phyloP scores from a whole-genome alignment of 805 yeast genomes.

The Starmerella apicola region DNA sequence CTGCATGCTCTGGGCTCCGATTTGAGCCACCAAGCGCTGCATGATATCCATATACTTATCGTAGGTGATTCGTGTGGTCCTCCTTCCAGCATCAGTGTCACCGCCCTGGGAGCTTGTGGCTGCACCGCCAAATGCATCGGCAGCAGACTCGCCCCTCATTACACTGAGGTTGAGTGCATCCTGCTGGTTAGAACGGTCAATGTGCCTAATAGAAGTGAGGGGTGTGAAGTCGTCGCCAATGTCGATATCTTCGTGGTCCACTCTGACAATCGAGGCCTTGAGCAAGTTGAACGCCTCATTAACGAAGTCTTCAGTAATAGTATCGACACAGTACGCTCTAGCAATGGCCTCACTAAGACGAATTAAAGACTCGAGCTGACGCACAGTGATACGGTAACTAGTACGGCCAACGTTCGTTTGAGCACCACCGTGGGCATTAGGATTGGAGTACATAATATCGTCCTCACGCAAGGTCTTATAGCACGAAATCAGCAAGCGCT shows the following conservation, averaged over 20 bases:
- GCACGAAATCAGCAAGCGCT: slow-evolving; percentile 59
- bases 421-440: slow-evolving; percentile 8
- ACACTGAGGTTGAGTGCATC: slow-evolving; percentile 12
- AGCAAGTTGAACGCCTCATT: slow-evolving; percentile 86
- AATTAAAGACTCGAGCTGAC: slow-evolving; percentile 70
- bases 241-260: slow-evolving; percentile 85
- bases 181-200: slow-evolving; percentile 16
- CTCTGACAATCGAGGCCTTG: slow-evolving; percentile 83
- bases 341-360: slow-evolving; percentile 94
- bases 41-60: slow-evolving; percentile 70
- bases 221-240: slow-evolving; percentile 51
- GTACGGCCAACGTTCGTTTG: slow-evolving; percentile 39
- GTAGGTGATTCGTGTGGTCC: slow-evolving; percentile 53
- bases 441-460: slow-evolving; percentile 63
- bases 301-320: slow-evolving; percentile 70
- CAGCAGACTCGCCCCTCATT: slow-evolving; percentile 1
- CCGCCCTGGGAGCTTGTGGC: slow-evolving; percentile 4
- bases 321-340: slow-evolving; percentile 87
- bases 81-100: slow-evolving; percentile 5
- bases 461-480: slow-evolving; percentile 79
- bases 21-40: slow-evolving; percentile 31
- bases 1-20: slow-evolving; percentile 7
- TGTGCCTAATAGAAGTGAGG: slow-evolving; percentile 23
- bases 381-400: slow-evolving; percentile 88
- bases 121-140: slow-evolving; percentile 16